A percentile compares a stretch with the other conserved stretches of the same genome.
phyloP scores from a whole-genome alignment of 2,329 filamentous ascomycete species.

The Alternaria angustiovoidea region DNA sequence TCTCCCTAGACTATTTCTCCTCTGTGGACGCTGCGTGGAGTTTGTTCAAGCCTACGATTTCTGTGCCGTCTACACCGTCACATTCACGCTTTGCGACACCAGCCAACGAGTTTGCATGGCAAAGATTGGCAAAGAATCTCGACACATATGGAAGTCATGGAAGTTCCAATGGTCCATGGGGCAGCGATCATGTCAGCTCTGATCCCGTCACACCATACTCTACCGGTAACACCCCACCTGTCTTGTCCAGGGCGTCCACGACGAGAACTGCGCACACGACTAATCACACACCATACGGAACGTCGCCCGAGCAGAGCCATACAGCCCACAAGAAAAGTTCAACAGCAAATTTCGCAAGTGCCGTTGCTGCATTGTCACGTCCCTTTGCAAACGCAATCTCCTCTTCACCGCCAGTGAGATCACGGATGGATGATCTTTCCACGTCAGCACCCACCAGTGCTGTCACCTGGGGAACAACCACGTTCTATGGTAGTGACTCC shows the following conservation, averaged over 20 bases:
- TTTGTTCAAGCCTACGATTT: constrained; percentile 50
- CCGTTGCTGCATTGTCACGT: constrained; percentile 51
- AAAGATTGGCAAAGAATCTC: constrained; percentile 38
- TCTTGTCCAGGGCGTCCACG: constrained; percentile 51
- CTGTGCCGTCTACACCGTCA: constrained; percentile 42
- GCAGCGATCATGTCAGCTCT: constrained; percentile 49
- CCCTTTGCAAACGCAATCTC: constrained; percentile 50
- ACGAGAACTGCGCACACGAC: constrained; percentile 46
- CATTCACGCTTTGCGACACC: constrained; percentile 44
- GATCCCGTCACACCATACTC: constrained; percentile 62
- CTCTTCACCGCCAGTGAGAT: constrained; percentile 50
- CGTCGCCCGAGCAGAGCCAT: constrained; percentile 52
- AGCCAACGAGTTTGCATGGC: constrained; percentile 42
- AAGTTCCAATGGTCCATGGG: constrained; percentile 61
- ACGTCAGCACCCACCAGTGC: constrained; percentile 53
- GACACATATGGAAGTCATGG: constrained; percentile 58
- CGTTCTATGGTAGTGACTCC: constrained; percentile 49
- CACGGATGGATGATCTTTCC: constrained; percentile 50
- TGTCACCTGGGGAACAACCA: constrained; percentile 59
- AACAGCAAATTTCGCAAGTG: constrained; percentile 51
- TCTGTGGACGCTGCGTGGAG: constrained; percentile 55
- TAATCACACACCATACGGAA: constrained; percentile 53
- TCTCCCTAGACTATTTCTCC: constrained; percentile 59
- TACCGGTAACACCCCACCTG: constrained; percentile 62
- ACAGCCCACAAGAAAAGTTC: constrained; percentile 42